Percentiles rank a stretch among this genome's conserved stretches.
Conservation (phyloP, 495 filamentous ascomycete species). For the Xylaria venustula region DNA sequence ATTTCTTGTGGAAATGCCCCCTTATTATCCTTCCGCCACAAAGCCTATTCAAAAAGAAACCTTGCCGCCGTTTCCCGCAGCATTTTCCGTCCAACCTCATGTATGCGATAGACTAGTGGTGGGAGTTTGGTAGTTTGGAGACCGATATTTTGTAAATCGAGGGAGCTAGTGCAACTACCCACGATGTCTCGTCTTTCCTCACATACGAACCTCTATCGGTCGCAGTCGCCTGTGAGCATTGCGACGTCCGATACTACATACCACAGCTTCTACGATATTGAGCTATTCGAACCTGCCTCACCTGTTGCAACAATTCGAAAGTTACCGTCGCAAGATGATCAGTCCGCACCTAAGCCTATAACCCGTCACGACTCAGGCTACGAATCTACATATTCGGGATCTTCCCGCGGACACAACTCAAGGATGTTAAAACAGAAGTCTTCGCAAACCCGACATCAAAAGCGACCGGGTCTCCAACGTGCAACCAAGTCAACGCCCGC, state of each 20-base stretch:
- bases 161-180: slow-evolving; percentile 4
- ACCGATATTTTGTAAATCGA: slow-evolving; percentile 8
- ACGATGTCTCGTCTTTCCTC: slow-evolving; percentile 34
- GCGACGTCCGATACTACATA: slow-evolving; percentile 44
- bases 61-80: not conserved
- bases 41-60: not conserved
- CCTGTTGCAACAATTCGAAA: slow-evolving; percentile 4
- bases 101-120: not conserved
- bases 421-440: not conserved
- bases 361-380: slow-evolving; percentile 51
- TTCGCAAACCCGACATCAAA: slow-evolving; percentile 21
- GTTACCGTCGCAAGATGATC: slow-evolving; percentile 16
- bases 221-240: slow-evolving; percentile 39
- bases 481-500: slow-evolving; percentile 32
- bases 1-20: not conserved
- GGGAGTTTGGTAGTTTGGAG: not conserved
- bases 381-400: slow-evolving; percentile 35
- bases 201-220: slow-evolving; percentile 29
- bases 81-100: not conserved
- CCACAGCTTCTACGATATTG: slow-evolving; percentile 47
- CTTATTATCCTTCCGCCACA: not conserved
- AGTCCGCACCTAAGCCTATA: slow-evolving; percentile 31
- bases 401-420: slow-evolving; percentile 17
- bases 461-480: slow-evolving; percentile 34
- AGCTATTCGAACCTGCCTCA: slow-evolving; percentile 31